These are phyloP conservation scores for Fusarium nematophilum DNA, from an alignment of 2,329 filamentous ascomycete genomes.

Conservation along the genomic window DNA sequence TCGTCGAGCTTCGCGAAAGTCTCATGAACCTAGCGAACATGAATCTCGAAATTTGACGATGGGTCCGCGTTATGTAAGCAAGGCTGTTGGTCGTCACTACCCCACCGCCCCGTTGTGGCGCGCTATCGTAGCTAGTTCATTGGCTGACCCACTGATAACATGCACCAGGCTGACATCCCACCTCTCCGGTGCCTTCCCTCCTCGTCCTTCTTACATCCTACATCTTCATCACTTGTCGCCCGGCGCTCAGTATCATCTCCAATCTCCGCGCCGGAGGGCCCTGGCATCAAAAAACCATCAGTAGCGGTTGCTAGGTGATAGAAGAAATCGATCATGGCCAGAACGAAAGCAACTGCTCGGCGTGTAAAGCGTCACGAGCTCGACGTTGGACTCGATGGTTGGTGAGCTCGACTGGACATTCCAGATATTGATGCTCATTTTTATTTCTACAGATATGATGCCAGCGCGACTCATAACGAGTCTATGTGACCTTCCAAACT, in stretches of 20 bases:
- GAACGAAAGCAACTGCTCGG: constrained; percentile 10
- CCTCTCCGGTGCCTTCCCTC: constrained; percentile 22
- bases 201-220: constrained; percentile 29
- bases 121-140: constrained; percentile 12
- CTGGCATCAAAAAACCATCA: neutral
- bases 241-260: constrained; percentile 9
- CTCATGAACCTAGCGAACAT: constrained; percentile 26
- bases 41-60: constrained; percentile 47
- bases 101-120: constrained; percentile 22
- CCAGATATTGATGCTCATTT: constrained; percentile 2
- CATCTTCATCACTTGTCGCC: constrained; percentile 12
- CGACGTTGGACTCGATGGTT: constrained; percentile 43
- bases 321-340: constrained; percentile 21
- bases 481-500: constrained; percentile 37
- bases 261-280: neutral
- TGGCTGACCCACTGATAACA: constrained; percentile 29
- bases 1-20: constrained; percentile 31
- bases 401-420: constrained; percentile 11
- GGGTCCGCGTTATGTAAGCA: constrained; percentile 48
- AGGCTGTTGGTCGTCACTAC: constrained; percentile 36
- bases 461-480: constrained; percentile 38
- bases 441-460: constrained; percentile 36
- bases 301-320: neutral
- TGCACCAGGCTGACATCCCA: constrained; percentile 39
- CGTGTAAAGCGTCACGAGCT: neutral